Evolutionary conservation across 441 rosid genomes (phyloP), one percentile per base, ranked within the genome.

Genomic region (Adansonia grandidieri): DNA sequence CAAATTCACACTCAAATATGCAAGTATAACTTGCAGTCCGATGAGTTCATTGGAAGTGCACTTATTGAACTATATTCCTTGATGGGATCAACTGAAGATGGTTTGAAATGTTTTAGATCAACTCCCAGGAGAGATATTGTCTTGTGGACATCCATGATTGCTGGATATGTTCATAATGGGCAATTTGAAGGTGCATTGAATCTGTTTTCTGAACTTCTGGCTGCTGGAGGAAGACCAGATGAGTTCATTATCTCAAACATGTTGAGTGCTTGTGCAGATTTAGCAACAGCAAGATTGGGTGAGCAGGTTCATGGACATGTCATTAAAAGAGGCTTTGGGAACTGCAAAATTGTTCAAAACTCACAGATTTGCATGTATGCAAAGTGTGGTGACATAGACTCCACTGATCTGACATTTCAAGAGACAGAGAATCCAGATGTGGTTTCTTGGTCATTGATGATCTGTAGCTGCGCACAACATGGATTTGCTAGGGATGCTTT

Each of bases 381-480:
- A 28, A 88, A 88, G 81, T 85, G 88, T 54, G 93, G 91, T 50
- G 80, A 85, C 83, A 76, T 86, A 74, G 70, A 51, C 17, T 81
- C 84, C 22, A 87, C 84, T 54, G 72, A 62, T 37, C 51, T n/a
- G 73, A 81, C 80, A 17, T 83, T 85, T 78, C 76, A 51, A 24
- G 87, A 85, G 74, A 84, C 75, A 6, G 22, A 85, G 79, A 24
- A 77, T 79, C 91, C 85, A 51, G 88, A 86, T 28, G 53, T 84
- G 67, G 83, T 83, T 50, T 87, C 93, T 4, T 92, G 87, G 92
- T 88, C 91, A 19, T 86, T 88, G 24, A 83, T 90, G 85, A 87
- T 92, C 75, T 85, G 85, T 56, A 78, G 93, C 72, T 86, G 81
- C 51, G 93, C 89, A 11, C 87, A 87, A 77, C 90, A 92, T 54